phyloP scores from a whole-genome alignment of 2,329 filamentous ascomycete species.

The Phialophora verrucosa region DNA sequence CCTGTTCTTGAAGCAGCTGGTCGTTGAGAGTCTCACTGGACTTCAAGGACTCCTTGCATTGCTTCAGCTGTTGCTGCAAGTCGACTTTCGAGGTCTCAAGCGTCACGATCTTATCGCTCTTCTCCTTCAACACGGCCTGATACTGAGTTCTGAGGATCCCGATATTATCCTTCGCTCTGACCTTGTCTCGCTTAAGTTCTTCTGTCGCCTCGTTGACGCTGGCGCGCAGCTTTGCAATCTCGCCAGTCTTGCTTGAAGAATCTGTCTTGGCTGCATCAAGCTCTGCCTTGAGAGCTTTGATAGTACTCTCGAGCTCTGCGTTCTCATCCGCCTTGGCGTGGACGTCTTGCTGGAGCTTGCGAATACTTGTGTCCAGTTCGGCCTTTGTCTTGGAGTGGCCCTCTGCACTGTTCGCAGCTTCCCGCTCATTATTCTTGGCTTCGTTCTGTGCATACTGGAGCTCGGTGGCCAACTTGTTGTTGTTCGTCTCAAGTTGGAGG shows the following conservation, averaged over 20 bases:
- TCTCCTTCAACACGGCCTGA: background rate
- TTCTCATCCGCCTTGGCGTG: background rate
- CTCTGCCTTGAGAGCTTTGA: background rate
- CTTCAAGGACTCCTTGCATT: background rate
- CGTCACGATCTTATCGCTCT: background rate
- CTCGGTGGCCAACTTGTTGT: too few species aligned
- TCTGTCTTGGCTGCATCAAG: background rate
- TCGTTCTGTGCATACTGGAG: too few species aligned
- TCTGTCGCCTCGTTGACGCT: background rate
- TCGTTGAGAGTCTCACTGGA: background rate
- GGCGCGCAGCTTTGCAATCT: background rate
- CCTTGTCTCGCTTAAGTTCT: background rate
- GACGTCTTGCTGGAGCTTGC: background rate
- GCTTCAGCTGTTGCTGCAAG: background rate
- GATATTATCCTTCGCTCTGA: background rate
- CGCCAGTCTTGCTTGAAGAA: background rate
- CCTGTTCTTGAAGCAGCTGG: background rate
- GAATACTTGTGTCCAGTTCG: too few species aligned
- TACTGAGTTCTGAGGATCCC: background rate
- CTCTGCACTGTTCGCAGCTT: too few species aligned
- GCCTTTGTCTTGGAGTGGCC: too few species aligned
- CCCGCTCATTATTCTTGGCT: too few species aligned
- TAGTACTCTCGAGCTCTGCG: background rate
- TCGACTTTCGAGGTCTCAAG: background rate
- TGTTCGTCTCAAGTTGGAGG: too few species aligned